phyloP scores from a whole-genome alignment of 1,139 yeast species.

The Entelexis paramagnoliae region DNA sequence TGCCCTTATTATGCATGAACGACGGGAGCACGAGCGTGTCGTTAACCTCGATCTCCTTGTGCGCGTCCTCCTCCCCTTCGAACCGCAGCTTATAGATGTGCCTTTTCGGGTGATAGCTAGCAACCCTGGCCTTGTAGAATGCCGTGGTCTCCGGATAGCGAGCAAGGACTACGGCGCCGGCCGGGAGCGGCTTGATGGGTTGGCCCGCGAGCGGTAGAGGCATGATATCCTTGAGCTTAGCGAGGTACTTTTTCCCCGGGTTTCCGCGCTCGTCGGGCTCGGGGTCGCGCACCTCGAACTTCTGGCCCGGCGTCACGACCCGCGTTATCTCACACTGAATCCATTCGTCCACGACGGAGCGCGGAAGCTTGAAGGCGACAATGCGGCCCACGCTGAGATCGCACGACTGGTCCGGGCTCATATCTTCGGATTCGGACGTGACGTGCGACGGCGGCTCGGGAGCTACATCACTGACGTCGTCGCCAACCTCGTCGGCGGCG shows the following conservation, averaged over 20 bases:
- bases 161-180: conserved; percentile 77
- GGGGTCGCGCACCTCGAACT: conserved; percentile 80
- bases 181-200: conserved; percentile 49
- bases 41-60: conserved; percentile 80
- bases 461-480: background rate
- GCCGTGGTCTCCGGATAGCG: conserved; percentile 97
- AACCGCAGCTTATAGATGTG: conserved; percentile 72
- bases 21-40: conserved; percentile 18
- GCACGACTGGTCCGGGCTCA: background rate
- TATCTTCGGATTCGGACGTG: background rate
- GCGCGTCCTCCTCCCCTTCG: conserved; percentile 96
- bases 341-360: conserved; percentile 73
- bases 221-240: conserved; percentile 69
- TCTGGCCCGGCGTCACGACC: conserved; percentile 63
- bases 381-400: conserved; percentile 45
- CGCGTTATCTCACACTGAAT: conserved; percentile 85
- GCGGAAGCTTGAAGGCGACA: conserved; percentile 69
- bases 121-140: conserved; percentile 84
- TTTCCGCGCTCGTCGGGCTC: conserved; percentile 93
- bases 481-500: background rate
- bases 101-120: conserved; percentile 59
- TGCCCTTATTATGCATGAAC: background rate
- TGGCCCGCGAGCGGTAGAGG: conserved; percentile 51
- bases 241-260: conserved; percentile 78
- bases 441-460: background rate